Conservation (phyloP, 768 basidiomycete genomes). For the Dioszegia crocea region DNA sequence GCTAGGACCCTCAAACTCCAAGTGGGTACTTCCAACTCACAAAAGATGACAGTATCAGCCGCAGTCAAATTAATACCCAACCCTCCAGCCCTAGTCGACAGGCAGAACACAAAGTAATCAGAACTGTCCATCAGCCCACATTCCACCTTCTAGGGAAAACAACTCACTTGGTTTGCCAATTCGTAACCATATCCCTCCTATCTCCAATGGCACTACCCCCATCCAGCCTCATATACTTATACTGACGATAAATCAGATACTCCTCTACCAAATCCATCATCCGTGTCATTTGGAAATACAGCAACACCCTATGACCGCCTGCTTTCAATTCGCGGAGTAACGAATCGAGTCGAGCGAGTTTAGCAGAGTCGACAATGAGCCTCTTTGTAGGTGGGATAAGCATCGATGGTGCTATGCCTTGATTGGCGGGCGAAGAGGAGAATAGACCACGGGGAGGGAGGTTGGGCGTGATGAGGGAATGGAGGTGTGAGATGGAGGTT, state of each 20-base stretch:
- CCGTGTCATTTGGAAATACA: constrained; percentile 99
- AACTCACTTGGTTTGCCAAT: constrained; percentile 91
- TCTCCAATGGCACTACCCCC: constrained; percentile 93
- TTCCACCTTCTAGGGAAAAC: not conserved
- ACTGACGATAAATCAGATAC: constrained; percentile 92
- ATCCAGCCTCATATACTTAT: constrained; percentile 88
- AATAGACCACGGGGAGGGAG: constrained; percentile 67
- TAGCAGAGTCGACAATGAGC: constrained; percentile 92
- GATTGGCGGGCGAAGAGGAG: constrained; percentile 61
- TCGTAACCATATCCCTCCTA: constrained; percentile 96
- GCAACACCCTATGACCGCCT: constrained; percentile 84
- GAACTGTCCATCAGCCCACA: constrained; percentile 54
- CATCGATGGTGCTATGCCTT: constrained; percentile 77
- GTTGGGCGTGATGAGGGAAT: constrained; percentile 56
- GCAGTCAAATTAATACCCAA: constrained; percentile 55
- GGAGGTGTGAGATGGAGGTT: constrained; percentile 55
- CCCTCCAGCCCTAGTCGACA: constrained; percentile 92
- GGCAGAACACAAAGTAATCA: constrained; percentile 81
- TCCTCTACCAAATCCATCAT: constrained; percentile 99
- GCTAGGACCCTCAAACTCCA: not conserved
- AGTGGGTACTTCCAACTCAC: constrained; percentile 23
- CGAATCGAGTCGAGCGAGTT: constrained; percentile 81
- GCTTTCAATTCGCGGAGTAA: constrained; percentile 89
- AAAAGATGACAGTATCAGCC: constrained; percentile 92
- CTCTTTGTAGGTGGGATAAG: constrained; percentile 91